A percentile compares a stretch with the other conserved stretches of the same genome.
These are phyloP conservation scores for Coniochaeta hoffmannii DNA, from an alignment of 2,329 filamentous ascomycete species.

Conservation along the genomic window DNA sequence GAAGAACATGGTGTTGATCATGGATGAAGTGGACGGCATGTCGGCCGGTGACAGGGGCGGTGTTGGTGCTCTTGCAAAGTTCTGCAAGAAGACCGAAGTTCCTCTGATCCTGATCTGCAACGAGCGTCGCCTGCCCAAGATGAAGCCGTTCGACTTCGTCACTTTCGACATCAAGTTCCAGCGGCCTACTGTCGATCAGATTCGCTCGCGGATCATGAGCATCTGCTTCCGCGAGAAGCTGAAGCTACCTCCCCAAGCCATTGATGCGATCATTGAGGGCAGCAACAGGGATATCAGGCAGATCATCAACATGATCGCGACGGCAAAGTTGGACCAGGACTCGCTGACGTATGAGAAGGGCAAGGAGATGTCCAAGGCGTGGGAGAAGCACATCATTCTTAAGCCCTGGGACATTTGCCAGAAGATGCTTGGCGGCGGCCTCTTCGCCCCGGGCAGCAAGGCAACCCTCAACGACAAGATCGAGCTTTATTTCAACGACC, in stretches of 20 bases:
- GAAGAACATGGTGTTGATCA: conserved; percentile 92
- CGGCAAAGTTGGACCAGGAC: conserved; percentile 78
- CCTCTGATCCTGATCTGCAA: conserved; percentile 98
- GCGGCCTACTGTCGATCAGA: conserved; percentile 83
- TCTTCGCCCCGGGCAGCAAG: conserved; percentile 79
- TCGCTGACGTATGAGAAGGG: conserved; percentile 77
- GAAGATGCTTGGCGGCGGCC: conserved; percentile 81
- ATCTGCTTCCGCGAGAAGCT: conserved; percentile 89
- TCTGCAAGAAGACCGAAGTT: conserved; percentile 91
- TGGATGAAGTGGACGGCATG: conserved; percentile 99
- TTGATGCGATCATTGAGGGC: conserved; percentile 92
- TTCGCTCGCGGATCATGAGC: conserved; percentile 86
- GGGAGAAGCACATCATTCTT: conserved; percentile 94
- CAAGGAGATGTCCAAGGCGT: conserved; percentile 92
- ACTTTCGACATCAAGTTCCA: conserved; percentile 82
- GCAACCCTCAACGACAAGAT: conserved; percentile 94
- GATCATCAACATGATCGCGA: conserved; percentile 97
- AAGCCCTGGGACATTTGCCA: conserved; percentile 98
- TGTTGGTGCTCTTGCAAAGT: conserved; percentile 86
- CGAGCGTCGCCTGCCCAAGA: conserved; percentile 85
- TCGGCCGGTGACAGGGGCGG: conserved; percentile 93
- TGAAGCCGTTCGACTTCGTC: conserved; percentile 92
- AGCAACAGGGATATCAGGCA: conserved; percentile 94
- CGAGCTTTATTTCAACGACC: conserved; percentile 98
- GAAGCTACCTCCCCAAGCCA: conserved; percentile 72